Base-by-base conservation (phyloP, 257 asterid species). In the Coffea eugenioides region DNA sequence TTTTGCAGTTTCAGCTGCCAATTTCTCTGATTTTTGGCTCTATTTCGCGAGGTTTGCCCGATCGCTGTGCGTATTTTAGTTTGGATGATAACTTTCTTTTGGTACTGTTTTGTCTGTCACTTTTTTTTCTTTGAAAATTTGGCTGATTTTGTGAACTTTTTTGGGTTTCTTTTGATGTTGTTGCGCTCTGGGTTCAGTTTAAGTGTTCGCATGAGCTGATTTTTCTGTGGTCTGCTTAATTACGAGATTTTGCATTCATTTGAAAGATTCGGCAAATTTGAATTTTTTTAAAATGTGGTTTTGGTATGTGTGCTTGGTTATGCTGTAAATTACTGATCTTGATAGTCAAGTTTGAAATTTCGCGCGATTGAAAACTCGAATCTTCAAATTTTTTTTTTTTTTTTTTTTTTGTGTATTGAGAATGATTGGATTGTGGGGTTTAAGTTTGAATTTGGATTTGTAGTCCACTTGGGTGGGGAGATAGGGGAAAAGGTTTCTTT, bases 191-290 rank as follows among this genome's bases (percentile, higher is more conserved):
- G 66, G 41, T 23, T 59, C 13, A 46, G 8, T 12, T 57, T 52
- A 27, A 25, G 9, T 43, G 2, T 73, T 80, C 46, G 65, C 68
- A 56, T 73, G 52, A n/a, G 61, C 21, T 65, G 75, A 45, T 61
- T 45, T 76, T 45, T 10, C 59, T 76, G 9, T 45, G 27, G 41
- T 65, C 49, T 74, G 51, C 39, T 7, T 10, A 15, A 64, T 62
- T 72, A n/a, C 6, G 48, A 31, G 74, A 14, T 52, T 51, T 12
- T 16, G n/a, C 20, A 67, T 54, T 65, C 41, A 56, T 61, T 59
- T 41, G 13, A 41, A 66, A 74, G 69, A 52, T 8, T 69, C 52
- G 13, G 52, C 66, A 64, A 65, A 80, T 80, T 80, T 73, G 83
- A 73, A 73, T 21, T 69, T 34, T 48, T 71, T 34, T 18, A 20